Evolutionary conservation across 129 eudicot genomes (phyloP), one percentile per base, ranked within the genome.

Genomic region (Apium graveolens): DNA sequence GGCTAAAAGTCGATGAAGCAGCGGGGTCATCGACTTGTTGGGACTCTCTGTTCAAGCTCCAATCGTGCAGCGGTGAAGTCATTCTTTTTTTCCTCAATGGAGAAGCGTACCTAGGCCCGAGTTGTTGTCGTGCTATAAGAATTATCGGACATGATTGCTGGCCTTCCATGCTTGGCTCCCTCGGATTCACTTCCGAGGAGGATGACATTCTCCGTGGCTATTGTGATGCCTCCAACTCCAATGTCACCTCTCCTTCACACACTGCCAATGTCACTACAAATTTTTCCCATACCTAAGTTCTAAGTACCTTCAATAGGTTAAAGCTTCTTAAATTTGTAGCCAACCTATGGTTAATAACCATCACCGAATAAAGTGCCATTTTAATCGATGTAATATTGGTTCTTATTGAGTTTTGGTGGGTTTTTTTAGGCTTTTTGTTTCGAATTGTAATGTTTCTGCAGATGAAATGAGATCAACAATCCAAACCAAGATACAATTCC

Each of bases 41-140:
- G 93, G 97, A 82, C 5, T 82, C 97, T 0, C 72, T 89, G 82
- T 81, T 87, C 24, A 84, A 89, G 76, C 89, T 91, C 44, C 97
- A 89, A 75, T 80, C 97, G 0, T 91, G 93, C 81, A 89, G 81
- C 0, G 93, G 91, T 5, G 97, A 86, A 60, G 83, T 91, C 13
- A 79, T 91, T 31, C 82, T 83, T 4, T 91, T 91, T 80, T 91
- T 91, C 74, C 32, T 86, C 51, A 87, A 91, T 48, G 91, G 96
- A 0, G 91, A 91, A 70, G 80, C 96, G 0, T 85, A 83, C 77
- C 81, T 91, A 8, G 92, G 92, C 17, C 83, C 55, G 0, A 83
- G 76, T 16, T 91, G 96, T 73, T 91, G 96, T 53, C 39, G 26
- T 0, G 92, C 96, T 8, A 85, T 91, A 27, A 69, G 46, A 57